Conservation (phyloP, 345 rosid genomes). For the Noccaea caerulescens region DNA sequence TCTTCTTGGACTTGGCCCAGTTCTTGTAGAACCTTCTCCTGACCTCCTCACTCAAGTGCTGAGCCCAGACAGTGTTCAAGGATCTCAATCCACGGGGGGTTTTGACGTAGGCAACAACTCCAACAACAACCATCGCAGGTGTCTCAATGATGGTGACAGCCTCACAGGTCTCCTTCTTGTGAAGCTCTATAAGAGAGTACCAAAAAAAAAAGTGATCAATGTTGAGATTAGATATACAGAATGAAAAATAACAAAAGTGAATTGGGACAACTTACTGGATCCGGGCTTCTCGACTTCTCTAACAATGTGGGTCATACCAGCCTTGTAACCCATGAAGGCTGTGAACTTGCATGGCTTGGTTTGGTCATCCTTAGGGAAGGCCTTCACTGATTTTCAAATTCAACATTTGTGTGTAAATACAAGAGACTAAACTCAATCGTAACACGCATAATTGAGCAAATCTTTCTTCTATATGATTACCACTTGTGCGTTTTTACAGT, state of each 20-base stretch:
- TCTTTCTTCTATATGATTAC: too few relatives aligned
- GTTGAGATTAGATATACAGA: not conserved
- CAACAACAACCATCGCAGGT: conserved; percentile 85
- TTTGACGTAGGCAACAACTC: conserved; percentile 83
- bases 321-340: conserved; percentile 90
- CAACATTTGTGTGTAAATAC: not conserved
- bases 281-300: conserved; percentile 92
- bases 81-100: conserved; percentile 79
- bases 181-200: conserved; percentile 58
- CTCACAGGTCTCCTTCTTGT: conserved; percentile 95
- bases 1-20: conserved; percentile 93
- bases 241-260: not conserved
- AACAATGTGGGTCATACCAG: conserved; percentile 94
- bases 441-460: too few relatives aligned
- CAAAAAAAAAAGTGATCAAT: not conserved
- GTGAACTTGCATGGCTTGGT: conserved; percentile 81
- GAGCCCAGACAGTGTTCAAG: conserved; percentile 90
- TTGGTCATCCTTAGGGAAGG: conserved; percentile 86
- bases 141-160: conserved; percentile 86
- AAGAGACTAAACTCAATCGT: not conserved
- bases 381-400: conserved; percentile 62
- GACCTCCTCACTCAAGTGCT: conserved; percentile 86
- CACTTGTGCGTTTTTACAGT: too few relatives aligned
- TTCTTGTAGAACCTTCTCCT: conserved; percentile 88
- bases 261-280: conserved; percentile 58